Conservation (phyloP, 495 filamentous ascomycete genomes). For the Sporormia fimetaria region DNA sequence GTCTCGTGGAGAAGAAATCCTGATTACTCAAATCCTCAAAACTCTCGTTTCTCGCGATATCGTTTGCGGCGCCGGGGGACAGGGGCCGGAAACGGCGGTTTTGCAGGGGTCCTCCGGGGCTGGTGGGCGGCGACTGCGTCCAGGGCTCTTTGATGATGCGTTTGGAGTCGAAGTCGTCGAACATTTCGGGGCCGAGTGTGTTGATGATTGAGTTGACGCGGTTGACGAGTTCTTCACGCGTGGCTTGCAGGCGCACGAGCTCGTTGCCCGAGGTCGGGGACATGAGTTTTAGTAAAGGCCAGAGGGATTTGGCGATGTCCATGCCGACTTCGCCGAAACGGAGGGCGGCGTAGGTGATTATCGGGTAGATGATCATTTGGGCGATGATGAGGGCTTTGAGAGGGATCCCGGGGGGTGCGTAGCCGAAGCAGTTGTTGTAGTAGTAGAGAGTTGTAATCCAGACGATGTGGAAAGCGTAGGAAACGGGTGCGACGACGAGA, state of each 20-base stretch:
- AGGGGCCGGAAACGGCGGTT: neutral
- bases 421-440: conserved; percentile 66
- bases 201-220: conserved; percentile 90
- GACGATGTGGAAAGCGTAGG: conserved; percentile 72
- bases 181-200: conserved; percentile 88
- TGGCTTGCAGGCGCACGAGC: conserved; percentile 63
- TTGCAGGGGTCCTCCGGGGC: conserved; percentile 4
- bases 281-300: conserved; percentile 79
- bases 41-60: conserved; percentile 78
- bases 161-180: conserved; percentile 82
- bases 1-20: conserved; percentile 79
- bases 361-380: conserved; percentile 65
- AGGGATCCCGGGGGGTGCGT: conserved; percentile 67
- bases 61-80: conserved; percentile 22
- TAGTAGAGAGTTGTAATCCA: conserved; percentile 68
- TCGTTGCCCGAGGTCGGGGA: conserved; percentile 75
- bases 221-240: conserved; percentile 60
- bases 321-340: conserved; percentile 94
- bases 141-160: conserved; percentile 63
- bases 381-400: conserved; percentile 64
- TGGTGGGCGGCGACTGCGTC: conserved; percentile 29
- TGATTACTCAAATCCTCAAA: conserved; percentile 79
- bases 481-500: conserved; percentile 71
- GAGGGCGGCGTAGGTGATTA: conserved; percentile 85
- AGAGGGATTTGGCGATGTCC: conserved; percentile 93